A percentile compares a stretch with the other conserved stretches of the same genome.
phyloP scores from a whole-genome alignment of 2,329 filamentous ascomycete genomes.

The Paramyrothecium sp. region DNA sequence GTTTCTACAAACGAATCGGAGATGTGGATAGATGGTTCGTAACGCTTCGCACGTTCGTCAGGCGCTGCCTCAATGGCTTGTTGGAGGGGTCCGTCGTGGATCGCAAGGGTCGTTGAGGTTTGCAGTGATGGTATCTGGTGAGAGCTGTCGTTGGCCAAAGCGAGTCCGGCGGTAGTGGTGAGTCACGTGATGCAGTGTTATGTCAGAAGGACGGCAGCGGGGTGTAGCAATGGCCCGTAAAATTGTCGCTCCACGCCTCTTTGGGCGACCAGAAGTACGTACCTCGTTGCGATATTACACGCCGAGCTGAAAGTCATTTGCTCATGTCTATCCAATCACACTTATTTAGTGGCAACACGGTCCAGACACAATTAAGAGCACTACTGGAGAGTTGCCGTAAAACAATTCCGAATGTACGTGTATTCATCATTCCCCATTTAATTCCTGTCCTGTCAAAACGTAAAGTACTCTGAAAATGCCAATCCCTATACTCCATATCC shows the following conservation, averaged over 20 bases:
- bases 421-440: no score
- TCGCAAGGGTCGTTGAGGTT: neutral
- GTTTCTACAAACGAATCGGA: conserved; percentile 13
- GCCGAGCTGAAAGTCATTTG: no score
- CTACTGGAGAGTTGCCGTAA: no score
- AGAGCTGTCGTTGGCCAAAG: neutral
- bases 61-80: conserved; percentile 26
- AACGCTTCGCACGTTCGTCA: conserved; percentile 4
- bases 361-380: no score
- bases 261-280: no score
- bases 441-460: neutral
- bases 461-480: neutral
- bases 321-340: no score
- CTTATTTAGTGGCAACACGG: no score
- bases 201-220: no score
- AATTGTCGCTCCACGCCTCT: no score
- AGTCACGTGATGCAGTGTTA: neutral
- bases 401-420: no score
- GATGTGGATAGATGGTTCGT: conserved; percentile 17
- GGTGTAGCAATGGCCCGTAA: no score
- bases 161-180: neutral
- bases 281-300: no score
- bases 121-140: neutral
- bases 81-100: conserved; percentile 1
- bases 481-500: neutral